Evolutionary conservation across 2,329 filamentous ascomycete species (phyloP).

Genomic region (Aspergillus sp.): DNA sequence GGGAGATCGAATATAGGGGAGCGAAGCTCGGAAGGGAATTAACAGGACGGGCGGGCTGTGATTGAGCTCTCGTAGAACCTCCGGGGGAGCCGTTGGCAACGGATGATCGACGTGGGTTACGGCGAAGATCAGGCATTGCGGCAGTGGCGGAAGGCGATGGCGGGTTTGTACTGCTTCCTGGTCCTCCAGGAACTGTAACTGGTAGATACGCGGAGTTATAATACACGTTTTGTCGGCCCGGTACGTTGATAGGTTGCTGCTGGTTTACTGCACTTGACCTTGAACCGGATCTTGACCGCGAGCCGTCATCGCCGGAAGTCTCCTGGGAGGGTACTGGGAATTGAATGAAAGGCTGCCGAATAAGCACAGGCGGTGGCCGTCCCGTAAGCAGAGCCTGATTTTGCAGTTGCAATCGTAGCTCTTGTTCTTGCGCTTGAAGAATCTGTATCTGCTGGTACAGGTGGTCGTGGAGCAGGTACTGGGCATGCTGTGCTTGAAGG

Average conservation of each 20-base stretch:
- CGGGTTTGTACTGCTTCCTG: conserved; percentile 46
- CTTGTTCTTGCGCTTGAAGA: conserved; percentile 51
- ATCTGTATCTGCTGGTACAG: conserved; percentile 52
- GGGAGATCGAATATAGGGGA: conserved; percentile 33
- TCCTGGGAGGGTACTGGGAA: conserved; percentile 41
- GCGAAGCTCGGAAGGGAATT: conserved; percentile 36
- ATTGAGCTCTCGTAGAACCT: conserved; percentile 47
- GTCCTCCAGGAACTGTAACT: conserved; percentile 34
- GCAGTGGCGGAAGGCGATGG: conserved; percentile 44
- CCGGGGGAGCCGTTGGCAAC: conserved; percentile 43
- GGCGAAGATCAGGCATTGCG: conserved; percentile 44
- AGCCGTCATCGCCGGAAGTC: conserved; percentile 33
- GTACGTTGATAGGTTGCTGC: conserved; percentile 32
- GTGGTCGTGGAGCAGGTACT: conserved; percentile 49
- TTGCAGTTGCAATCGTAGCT: conserved; percentile 48
- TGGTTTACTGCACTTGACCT: conserved; percentile 40
- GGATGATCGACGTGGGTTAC: conserved; percentile 46
- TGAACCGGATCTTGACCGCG: conserved; percentile 37
- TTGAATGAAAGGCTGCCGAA: conserved; percentile 43
- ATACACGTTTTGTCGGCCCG: conserved; percentile 36
- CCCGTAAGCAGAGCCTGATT: conserved; percentile 46
- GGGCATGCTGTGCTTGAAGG: conserved; percentile 47
- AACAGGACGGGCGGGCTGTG: conserved; percentile 49
- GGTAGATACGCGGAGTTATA: conserved; percentile 38
- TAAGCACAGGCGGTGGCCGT: conserved; percentile 38